phyloP scores from a whole-genome alignment of 2,329 filamentous ascomycete genomes.

The Aspergillus sp. region DNA sequence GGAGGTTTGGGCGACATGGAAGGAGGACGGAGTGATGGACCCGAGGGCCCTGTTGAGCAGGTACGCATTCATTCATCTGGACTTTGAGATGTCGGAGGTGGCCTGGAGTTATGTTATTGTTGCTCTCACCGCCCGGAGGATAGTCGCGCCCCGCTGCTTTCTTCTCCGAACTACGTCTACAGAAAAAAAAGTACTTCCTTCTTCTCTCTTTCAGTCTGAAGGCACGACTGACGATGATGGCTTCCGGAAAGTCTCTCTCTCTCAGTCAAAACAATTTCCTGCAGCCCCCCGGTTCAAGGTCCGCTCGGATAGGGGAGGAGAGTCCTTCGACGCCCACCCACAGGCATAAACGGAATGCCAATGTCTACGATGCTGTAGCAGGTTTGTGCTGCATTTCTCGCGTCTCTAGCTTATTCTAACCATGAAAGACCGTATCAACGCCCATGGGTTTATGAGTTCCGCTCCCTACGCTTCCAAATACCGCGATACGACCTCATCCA shows the following conservation, averaged over 20 bases:
- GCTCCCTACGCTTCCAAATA: constrained; percentile 17
- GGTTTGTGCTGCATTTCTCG: constrained; percentile 26
- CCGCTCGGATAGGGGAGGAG: too few relatives aligned
- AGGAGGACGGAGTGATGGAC: constrained; percentile 51
- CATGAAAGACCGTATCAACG: constrained; percentile 38
- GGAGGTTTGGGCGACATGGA: constrained; percentile 57
- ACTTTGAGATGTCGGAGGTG: too few relatives aligned
- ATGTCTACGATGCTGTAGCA: constrained; percentile 51
- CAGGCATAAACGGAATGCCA: constrained; percentile 30
- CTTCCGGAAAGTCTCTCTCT: constrained; percentile 11
- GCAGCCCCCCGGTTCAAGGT: constrained; percentile 9
- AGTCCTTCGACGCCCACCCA: too few relatives aligned
- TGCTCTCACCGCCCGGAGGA: too few relatives aligned
- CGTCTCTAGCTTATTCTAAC: constrained; percentile 6
- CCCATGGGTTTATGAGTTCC: constrained; percentile 24
- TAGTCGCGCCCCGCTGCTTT: constrained; percentile 8
- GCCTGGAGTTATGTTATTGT: too few relatives aligned
- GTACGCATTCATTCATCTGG: constrained; percentile 69
- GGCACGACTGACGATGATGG: constrained; percentile 10
- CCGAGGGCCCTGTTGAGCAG: constrained; percentile 69
- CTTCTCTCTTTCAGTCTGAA: constrained; percentile 7
- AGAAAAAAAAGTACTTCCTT: background rate
- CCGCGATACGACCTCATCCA: constrained; percentile 27
- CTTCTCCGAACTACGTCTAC: background rate
- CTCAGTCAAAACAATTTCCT: constrained; percentile 12